Evolutionary conservation across 2,329 filamentous ascomycete species (phyloP).

Genomic region (Colletotrichum noveboracense): DNA sequence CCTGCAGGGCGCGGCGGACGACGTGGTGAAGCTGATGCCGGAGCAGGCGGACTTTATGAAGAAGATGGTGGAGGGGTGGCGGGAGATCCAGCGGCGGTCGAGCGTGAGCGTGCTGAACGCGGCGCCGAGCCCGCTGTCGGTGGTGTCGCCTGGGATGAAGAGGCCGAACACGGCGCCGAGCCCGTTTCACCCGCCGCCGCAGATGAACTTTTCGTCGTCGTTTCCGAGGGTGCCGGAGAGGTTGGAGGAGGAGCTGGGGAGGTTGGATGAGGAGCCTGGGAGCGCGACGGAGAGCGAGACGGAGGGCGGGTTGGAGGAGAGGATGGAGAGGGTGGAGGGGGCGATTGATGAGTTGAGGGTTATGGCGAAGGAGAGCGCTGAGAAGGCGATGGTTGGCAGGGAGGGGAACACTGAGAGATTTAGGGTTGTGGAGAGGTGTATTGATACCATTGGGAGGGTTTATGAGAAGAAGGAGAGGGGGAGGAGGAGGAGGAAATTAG

Average conservation of each 20-base stretch:
- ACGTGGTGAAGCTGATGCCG: slow-evolving; percentile 18
- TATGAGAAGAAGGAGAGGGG: slow-evolving; percentile 2
- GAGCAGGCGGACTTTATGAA: slow-evolving; percentile 18
- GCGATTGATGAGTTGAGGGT: slow-evolving; percentile 9
- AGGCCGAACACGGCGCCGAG: slow-evolving; percentile 12
- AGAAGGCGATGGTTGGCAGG: not conserved
- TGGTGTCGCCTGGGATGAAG: not conserved
- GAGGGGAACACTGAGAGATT: not conserved
- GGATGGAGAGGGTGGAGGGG: not conserved
- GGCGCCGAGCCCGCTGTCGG: not conserved
- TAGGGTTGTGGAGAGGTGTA: slow-evolving; percentile 4
- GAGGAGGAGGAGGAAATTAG: not conserved
- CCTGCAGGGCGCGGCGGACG: slow-evolving; percentile 11
- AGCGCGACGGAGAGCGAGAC: not conserved
- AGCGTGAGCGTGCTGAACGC: not conserved
- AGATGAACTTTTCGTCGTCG: slow-evolving; percentile 10
- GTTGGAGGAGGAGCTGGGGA: not conserved
- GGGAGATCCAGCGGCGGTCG: slow-evolving; percentile 11
- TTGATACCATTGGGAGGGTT: slow-evolving; percentile 8
- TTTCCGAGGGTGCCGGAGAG: slow-evolving; percentile 1
- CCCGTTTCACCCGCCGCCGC: not conserved
- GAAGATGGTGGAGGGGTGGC: slow-evolving; percentile 15
- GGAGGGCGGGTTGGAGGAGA: not conserved
- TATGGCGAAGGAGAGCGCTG: slow-evolving; percentile 2
- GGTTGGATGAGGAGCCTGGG: not conserved